Base-by-base conservation (phyloP, 2,329 filamentous ascomycete species). In the Hirsutella minnesotensis region DNA sequence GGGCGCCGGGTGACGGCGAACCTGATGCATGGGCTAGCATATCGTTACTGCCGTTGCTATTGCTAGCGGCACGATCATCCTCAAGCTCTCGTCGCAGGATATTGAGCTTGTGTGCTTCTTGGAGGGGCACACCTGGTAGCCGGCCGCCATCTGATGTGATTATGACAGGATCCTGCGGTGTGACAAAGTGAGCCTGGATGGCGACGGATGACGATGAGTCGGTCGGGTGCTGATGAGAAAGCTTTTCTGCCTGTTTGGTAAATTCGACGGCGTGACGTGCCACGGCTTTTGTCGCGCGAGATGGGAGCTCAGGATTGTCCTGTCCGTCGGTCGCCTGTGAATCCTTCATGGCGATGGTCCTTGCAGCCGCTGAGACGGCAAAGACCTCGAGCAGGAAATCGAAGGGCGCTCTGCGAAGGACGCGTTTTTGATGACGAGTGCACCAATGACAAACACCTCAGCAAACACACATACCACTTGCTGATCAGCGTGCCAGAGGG, bases 51-150 rank as follows among this genome's bases (percentile, higher is more conserved):
- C 12, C 24, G 24, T 27, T 7, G 7, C 24, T 12, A 27, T 27
- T 27, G 12, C 7, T 27, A 12, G 7, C 24, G 24, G 24, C 24
- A 12, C 24, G 24, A 12, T 27, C 24, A 27, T 27, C 53, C 13
- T 63, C 47, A 15, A 72, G 53, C 33, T 73, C 66, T 35, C 77
- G 70, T 46, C 70, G 76, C 35, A 85, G 57, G 5, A 66, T 54
- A 55, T 89, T 89, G 44, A 89, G 68, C 55, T 79, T 83, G 47
- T 76, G 68, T 1, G 84, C 83, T 62, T 89, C 83, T 27, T 74
- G 67, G 4, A 86, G 56, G 1, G 83, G 83, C 2, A 88, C 78
- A 1, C 75, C 73, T 0, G 84, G 83, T 5, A 88, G 59, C 33
- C 82, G 68, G 38, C 73, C 70, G 24, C 82, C 83, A 55, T 82